phyloP scores from a whole-genome alignment of 768 basidiomycete genomes.

The Tremella yokohamensis region DNA sequence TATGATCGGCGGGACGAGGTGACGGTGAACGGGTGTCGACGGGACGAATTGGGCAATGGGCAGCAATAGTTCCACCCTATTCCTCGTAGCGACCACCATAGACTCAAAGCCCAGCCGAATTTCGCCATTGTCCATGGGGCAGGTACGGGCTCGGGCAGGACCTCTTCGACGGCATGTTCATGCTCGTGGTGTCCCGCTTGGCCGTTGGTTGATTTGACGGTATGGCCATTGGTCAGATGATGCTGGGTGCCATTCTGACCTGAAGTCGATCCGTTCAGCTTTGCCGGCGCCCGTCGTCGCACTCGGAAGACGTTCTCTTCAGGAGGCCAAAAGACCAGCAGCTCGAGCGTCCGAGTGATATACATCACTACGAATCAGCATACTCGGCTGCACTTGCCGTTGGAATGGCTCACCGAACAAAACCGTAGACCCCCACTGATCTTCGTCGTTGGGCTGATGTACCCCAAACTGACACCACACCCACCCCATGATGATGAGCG shows the following conservation, averaged over 20 bases:
- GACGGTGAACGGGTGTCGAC: conserved; percentile 22
- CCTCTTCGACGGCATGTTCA: not conserved
- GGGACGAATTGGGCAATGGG: conserved; percentile 24
- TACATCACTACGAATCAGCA: too few species aligned
- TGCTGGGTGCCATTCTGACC: not conserved
- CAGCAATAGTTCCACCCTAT: conserved; percentile 28
- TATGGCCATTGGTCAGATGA: not conserved
- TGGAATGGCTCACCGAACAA: not conserved
- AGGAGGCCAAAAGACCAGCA: conserved; percentile 28
- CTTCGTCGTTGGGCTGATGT: not conserved
- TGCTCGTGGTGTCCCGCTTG: not conserved
- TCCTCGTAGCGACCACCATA: conserved; percentile 33
- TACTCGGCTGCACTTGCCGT: too few species aligned
- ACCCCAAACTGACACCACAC: conserved; percentile 3
- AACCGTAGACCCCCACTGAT: not conserved
- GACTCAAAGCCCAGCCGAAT: conserved; percentile 29
- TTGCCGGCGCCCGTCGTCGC: not conserved
- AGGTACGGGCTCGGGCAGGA: conserved; percentile 32
- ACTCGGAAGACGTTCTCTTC: conserved; percentile 22
- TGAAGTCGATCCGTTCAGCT: not conserved
- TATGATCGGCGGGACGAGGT: conserved; percentile 18
- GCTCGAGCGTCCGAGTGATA: conserved; percentile 18
- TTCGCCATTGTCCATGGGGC: conserved; percentile 30
- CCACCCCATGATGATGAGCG: conserved; percentile 2
- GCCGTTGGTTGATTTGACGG: not conserved